Percentiles rank a stretch among this genome's conserved stretches.
These are phyloP conservation scores for Phytophthora europaea DNA, from an alignment of 352 stramenopile genomes.

Conservation along the genomic window DNA sequence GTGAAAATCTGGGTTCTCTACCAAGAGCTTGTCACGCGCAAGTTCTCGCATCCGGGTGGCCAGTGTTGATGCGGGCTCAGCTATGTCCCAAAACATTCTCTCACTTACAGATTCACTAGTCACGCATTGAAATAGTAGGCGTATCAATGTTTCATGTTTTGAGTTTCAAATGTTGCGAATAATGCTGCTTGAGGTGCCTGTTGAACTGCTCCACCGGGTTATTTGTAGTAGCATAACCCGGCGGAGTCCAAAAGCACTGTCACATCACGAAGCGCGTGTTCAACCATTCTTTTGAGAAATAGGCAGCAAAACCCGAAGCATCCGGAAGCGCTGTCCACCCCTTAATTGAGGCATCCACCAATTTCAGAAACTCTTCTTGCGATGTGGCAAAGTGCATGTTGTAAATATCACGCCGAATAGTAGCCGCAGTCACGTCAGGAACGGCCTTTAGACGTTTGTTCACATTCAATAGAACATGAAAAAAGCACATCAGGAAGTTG, in stretches of 20 bases:
- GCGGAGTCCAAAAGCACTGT: not conserved
- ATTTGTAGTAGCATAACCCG: not conserved
- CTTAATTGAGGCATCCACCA: not conserved
- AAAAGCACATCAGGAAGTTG: not conserved
- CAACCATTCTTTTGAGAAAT: not conserved
- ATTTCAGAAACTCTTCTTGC: not conserved
- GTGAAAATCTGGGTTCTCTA: not conserved
- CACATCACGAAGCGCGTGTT: not conserved
- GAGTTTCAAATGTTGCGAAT: not conserved
- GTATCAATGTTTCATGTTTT: not conserved
- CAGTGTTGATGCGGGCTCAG: not conserved
- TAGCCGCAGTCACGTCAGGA: not conserved
- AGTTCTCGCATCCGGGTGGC: conserved; percentile 1
- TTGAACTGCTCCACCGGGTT: not conserved
- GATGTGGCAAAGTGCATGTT: not conserved
- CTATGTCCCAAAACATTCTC: not conserved
- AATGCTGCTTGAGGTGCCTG: not conserved
- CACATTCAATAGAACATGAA: not conserved
- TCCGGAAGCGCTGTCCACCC: not conserved
- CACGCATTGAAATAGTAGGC: not conserved
- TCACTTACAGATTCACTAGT: not conserved
- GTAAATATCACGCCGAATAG: not conserved
- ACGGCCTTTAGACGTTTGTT: not conserved
- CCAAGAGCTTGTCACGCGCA: not conserved
- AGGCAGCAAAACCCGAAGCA: not conserved